A percentile compares a stretch with the other conserved stretches of the same genome.
These are phyloP conservation scores for Komagataella phaffii DNA, from an alignment of 805 yeast genomes.

Conservation along the genomic window DNA sequence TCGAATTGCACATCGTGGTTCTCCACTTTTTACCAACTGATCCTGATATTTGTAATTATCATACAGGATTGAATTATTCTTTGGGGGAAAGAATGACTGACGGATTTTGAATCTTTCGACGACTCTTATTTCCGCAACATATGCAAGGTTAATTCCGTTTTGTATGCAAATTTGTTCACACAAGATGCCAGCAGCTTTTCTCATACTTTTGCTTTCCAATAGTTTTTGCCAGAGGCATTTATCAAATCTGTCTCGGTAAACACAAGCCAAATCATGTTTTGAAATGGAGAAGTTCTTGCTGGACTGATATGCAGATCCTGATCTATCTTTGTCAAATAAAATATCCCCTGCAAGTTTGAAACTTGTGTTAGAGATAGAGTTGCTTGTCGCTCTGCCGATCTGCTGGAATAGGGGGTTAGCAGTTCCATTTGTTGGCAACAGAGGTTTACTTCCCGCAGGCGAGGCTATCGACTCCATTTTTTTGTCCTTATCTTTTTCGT, in stretches of 20 bases:
- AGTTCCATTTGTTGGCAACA: not conserved
- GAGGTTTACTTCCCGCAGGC: not conserved
- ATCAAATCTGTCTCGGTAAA: slow-evolving; percentile 1
- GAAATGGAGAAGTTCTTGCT: slow-evolving; percentile 31
- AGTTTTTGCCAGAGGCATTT: not conserved
- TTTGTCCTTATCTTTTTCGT: not conserved
- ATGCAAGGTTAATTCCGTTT: slow-evolving; percentile 27
- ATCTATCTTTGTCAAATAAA: slow-evolving; percentile 48
- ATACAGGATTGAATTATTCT: slow-evolving; percentile 24
- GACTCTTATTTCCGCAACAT: slow-evolving; percentile 35
- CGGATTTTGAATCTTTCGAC: slow-evolving; percentile 31
- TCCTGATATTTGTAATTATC: slow-evolving; percentile 27
- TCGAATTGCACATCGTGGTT: slow-evolving; percentile 28
- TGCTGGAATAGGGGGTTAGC: slow-evolving; percentile 13
- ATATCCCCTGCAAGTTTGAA: not conserved
- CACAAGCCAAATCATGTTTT: slow-evolving; percentile 14
- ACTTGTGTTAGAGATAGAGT: slow-evolving; percentile 2
- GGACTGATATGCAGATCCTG: slow-evolving; percentile 46
- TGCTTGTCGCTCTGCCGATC: slow-evolving; percentile 47
- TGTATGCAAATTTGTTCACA: slow-evolving; percentile 23
- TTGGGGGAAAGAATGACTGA: slow-evolving; percentile 28
- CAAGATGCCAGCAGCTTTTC: slow-evolving; percentile 21
- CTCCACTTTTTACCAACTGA: slow-evolving; percentile 21
- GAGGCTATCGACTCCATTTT: not conserved
- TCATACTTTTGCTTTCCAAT: not conserved